Conservation (phyloP, 2,329 filamentous ascomycete species). For the Phyllosticta citriasiana region DNA sequence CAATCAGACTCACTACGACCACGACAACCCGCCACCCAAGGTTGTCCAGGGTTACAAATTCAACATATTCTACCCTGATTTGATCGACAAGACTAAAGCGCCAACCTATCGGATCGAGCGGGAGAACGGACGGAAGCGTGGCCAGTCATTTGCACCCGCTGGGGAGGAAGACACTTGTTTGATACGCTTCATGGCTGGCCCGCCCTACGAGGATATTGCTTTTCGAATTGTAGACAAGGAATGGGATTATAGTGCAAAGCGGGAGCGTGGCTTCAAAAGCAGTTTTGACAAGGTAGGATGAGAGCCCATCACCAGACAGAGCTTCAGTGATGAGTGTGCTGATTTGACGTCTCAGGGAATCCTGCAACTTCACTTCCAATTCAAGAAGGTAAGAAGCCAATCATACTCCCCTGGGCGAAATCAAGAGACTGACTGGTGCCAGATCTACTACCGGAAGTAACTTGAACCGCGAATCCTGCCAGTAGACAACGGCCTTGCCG, state of each 20-base stretch:
- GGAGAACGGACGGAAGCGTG: conserved; percentile 78
- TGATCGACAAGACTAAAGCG: conserved; percentile 88
- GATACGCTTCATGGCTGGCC: conserved; percentile 88
- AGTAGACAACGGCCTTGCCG: not conserved
- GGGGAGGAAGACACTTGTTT: conserved; percentile 96
- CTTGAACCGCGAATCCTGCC: not conserved
- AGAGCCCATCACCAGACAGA: not conserved
- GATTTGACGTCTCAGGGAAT: conserved; percentile 57
- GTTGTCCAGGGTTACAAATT: conserved; percentile 99
- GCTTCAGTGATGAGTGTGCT: conserved; percentile 14
- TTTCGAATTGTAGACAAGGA: conserved; percentile 97
- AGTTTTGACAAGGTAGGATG: conserved; percentile 86
- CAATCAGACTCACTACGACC: conserved; percentile 98
- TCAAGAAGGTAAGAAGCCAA: conserved; percentile 68
- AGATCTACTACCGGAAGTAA: conserved; percentile 41
- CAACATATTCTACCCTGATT: conserved; percentile 97
- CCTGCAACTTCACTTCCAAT: conserved; percentile 92
- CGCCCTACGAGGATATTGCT: conserved; percentile 92
- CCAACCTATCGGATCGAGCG: conserved; percentile 94
- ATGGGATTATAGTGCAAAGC: conserved; percentile 97
- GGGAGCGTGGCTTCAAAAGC: conserved; percentile 87
- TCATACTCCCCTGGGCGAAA: not conserved
- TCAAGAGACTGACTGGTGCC: conserved; percentile 15
- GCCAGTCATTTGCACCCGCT: conserved; percentile 85
- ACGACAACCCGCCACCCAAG: conserved; percentile 94